Evolutionary conservation across 352 stramenopile genomes (phyloP).

Genomic region (Thraustochytrium sp.): DNA sequence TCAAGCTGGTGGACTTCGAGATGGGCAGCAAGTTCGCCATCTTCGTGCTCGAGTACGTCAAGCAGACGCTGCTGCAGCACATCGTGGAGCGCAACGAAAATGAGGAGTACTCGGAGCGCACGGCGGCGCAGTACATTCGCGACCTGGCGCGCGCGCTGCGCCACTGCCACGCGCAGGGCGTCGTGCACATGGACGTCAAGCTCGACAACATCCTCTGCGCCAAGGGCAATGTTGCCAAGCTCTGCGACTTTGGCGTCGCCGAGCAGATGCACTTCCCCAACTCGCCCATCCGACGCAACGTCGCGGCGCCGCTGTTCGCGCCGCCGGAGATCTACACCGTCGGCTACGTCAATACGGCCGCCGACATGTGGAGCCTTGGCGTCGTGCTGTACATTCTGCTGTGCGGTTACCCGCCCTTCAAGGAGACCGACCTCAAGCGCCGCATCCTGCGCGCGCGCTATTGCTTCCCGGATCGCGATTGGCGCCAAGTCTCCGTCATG

Average conservation of each 20-base stretch:
- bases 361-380: constrained; percentile 74
- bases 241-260: constrained; percentile 86
- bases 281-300: constrained; percentile 75
- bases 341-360: constrained; percentile 59
- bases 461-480: constrained; percentile 19
- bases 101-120: constrained; percentile 85
- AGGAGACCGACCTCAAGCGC: constrained; percentile 32
- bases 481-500: constrained; percentile 34
- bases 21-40: constrained; percentile 25
- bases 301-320: constrained; percentile 55
- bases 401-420: constrained; percentile 75
- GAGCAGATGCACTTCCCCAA: constrained; percentile 81
- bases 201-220: constrained; percentile 83
- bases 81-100: constrained; percentile 56
- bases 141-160: background rate
- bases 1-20: constrained; percentile 24
- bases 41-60: constrained; percentile 34
- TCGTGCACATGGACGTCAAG: constrained; percentile 89
- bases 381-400: constrained; percentile 79
- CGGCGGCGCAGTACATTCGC: constrained; percentile 73
- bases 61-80: constrained; percentile 20
- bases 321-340: constrained; percentile 71
- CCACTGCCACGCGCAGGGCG: constrained; percentile 34
- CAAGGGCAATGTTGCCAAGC: constrained; percentile 71
- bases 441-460: constrained; percentile 18